Percentiles rank a stretch among this genome's conserved stretches.
phyloP scores from a whole-genome alignment of 495 filamentous ascomycete species.

The Xylaria bambusicola region DNA sequence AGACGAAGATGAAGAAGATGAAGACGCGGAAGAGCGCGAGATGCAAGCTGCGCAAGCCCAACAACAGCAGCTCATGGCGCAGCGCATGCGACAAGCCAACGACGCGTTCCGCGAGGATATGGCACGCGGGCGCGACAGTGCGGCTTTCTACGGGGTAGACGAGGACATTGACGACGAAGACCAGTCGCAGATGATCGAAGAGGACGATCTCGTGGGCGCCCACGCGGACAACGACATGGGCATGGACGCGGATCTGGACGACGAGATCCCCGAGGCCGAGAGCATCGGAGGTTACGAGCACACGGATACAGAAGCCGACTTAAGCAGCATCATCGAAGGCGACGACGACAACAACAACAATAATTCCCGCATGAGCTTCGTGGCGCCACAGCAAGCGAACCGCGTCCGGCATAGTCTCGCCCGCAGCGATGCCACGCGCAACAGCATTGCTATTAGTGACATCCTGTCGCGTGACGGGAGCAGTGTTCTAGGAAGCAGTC shows the following conservation, averaged over 20 bases:
- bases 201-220: conserved; percentile 49
- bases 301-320: conserved; percentile 79
- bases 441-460: conserved; percentile 53
- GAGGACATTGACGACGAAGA: conserved; percentile 51
- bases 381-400: conserved; percentile 22
- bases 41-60: conserved; percentile 35
- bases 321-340: conserved; percentile 47
- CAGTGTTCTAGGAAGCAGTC: conserved; percentile 51
- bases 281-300: conserved; percentile 66
- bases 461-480: conserved; percentile 52
- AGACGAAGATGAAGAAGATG: conserved; percentile 34
- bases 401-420: conserved; percentile 36
- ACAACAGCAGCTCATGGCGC: conserved; percentile 40
- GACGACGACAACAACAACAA: conserved; percentile 35
- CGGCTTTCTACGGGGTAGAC: conserved; percentile 43
- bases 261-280: conserved; percentile 66
- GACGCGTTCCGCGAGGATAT: conserved; percentile 51
- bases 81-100: conserved; percentile 44
- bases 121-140: conserved; percentile 43
- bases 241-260: conserved; percentile 64
- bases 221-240: conserved; percentile 46
- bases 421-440: conserved; percentile 42
- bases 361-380: conserved; percentile 31
- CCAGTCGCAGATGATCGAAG: conserved; percentile 51
- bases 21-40: conserved; percentile 35